Percentiles rank a stretch among this genome's conserved stretches.
These are phyloP conservation scores for Xylaria curta DNA, from an alignment of 495 filamentous ascomycete genomes.

Conservation along the genomic window DNA sequence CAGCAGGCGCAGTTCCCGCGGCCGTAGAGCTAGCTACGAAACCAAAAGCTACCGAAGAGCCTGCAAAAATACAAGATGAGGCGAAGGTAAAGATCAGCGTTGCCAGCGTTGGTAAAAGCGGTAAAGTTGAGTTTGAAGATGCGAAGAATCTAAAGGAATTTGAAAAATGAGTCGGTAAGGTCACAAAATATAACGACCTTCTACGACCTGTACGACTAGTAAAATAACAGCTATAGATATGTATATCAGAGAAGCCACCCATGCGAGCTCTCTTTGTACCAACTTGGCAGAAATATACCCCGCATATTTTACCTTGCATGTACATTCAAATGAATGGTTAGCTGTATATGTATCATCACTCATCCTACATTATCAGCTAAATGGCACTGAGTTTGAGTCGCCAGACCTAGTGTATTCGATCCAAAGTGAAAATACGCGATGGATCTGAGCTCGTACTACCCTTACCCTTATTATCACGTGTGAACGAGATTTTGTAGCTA, in stretches of 20 bases:
- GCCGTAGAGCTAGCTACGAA: constrained; percentile 53
- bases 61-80: constrained; percentile 42
- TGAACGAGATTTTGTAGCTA: background rate
- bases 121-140: constrained; percentile 73
- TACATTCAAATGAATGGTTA: background rate
- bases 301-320: background rate
- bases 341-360: background rate
- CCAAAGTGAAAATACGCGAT: background rate
- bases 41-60: constrained; percentile 45
- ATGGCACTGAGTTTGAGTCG: background rate
- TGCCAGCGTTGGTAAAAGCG: constrained; percentile 67
- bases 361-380: background rate
- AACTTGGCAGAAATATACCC: constrained; percentile 20
- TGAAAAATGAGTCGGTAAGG: constrained; percentile 37
- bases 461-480: background rate
- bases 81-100: constrained; percentile 48
- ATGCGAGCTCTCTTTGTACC: constrained; percentile 14
- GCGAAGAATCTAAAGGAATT: constrained; percentile 60
- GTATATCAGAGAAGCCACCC: constrained; percentile 20
- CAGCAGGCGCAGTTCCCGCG: constrained; percentile 62
- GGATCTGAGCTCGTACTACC: background rate
- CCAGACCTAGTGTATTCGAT: background rate
- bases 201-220: constrained; percentile 23
- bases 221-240: constrained; percentile 25
- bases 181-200: background rate